These are phyloP conservation scores for Diatrype stigma DNA, from an alignment of 2,329 filamentous ascomycete species.

Conservation along the genomic window DNA sequence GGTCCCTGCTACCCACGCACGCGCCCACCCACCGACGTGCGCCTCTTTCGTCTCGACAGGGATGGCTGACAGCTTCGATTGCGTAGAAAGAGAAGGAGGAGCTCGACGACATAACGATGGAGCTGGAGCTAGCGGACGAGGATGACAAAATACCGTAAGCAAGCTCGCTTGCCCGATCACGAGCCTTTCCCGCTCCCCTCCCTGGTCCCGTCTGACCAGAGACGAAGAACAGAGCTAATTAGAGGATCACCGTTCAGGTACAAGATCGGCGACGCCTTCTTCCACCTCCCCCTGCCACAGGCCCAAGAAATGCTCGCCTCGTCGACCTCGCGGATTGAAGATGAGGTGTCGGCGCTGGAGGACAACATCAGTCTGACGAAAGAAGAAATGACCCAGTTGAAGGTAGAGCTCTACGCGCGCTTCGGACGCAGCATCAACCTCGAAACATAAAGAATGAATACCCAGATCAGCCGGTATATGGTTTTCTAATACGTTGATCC, in stretches of 20 bases:
- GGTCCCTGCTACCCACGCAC: not conserved
- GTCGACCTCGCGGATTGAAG: slow-evolving; percentile 69
- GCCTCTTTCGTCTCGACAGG: not conserved
- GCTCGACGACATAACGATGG: slow-evolving; percentile 83
- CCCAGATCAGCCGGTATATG: too few relatives aligned
- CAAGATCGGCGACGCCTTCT: slow-evolving; percentile 94
- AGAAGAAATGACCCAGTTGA: slow-evolving; percentile 85
- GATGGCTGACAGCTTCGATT: slow-evolving; percentile 16
- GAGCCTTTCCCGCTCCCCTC: too few relatives aligned
- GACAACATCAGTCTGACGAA: slow-evolving; percentile 69
- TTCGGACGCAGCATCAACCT: slow-evolving; percentile 97
- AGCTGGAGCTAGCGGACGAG: slow-evolving; percentile 92
- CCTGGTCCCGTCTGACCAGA: too few relatives aligned
- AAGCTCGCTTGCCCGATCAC: not conserved
- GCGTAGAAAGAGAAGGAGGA: slow-evolving; percentile 96
- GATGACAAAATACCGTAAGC: slow-evolving; percentile 87
- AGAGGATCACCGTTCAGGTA: slow-evolving; percentile 56
- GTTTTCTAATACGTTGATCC: not conserved
- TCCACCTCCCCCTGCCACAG: slow-evolving; percentile 76
- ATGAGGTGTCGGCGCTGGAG: slow-evolving; percentile 71
- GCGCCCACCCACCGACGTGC: not conserved
- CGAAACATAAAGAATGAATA: slow-evolving; percentile 61
- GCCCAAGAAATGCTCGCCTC: slow-evolving; percentile 79
- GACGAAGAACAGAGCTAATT: slow-evolving; percentile 4
- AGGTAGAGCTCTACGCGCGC: slow-evolving; percentile 87